A percentile compares a stretch with the other conserved stretches of the same genome.
Evolutionary conservation across 2,329 filamentous ascomycete species (phyloP).

Genomic region (Hypoxylon sp.): DNA sequence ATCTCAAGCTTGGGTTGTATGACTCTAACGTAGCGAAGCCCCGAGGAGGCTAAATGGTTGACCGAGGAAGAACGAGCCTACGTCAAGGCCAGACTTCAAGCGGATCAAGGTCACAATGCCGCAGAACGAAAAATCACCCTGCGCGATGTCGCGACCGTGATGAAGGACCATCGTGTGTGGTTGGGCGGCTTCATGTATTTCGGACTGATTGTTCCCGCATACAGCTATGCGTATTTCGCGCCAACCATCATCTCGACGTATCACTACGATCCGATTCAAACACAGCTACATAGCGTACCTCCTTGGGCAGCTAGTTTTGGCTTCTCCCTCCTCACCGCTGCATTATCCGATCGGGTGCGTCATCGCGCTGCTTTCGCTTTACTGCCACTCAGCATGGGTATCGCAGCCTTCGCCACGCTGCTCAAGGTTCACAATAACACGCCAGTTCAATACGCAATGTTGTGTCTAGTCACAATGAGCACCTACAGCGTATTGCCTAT

Average conservation of each 20-base stretch:
- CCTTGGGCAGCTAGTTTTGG: conserved; percentile 78
- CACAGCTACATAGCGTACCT: conserved; percentile 69
- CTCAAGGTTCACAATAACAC: conserved; percentile 76
- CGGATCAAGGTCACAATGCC: conserved; percentile 76
- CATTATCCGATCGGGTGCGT: conserved; percentile 74
- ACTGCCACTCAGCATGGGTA: conserved; percentile 74
- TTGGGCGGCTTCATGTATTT: conserved; percentile 85
- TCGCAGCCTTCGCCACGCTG: conserved; percentile 82
- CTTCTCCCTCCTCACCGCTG: conserved; percentile 82
- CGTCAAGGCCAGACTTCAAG: conserved; percentile 73
- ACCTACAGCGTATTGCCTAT: conserved; percentile 92
- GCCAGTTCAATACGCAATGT: conserved; percentile 77
- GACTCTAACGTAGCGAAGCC: conserved; percentile 53
- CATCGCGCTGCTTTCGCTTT: conserved; percentile 83
- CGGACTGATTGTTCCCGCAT: conserved; percentile 81
- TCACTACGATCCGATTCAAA: conserved; percentile 69
- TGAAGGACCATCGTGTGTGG: conserved; percentile 81
- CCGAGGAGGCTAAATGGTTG: conserved; percentile 80
- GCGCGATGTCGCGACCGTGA: conserved; percentile 70
- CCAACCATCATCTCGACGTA: conserved; percentile 78
- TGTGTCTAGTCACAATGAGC: conserved; percentile 86
- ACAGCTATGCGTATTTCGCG: conserved; percentile 82
- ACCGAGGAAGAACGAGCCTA: conserved; percentile 75
- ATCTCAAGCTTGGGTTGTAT: neutral
- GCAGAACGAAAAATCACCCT: conserved; percentile 71